These are phyloP conservation scores for Abrus precatorius DNA, from an alignment of 306 rosid genomes.

Conservation along the genomic window DNA sequence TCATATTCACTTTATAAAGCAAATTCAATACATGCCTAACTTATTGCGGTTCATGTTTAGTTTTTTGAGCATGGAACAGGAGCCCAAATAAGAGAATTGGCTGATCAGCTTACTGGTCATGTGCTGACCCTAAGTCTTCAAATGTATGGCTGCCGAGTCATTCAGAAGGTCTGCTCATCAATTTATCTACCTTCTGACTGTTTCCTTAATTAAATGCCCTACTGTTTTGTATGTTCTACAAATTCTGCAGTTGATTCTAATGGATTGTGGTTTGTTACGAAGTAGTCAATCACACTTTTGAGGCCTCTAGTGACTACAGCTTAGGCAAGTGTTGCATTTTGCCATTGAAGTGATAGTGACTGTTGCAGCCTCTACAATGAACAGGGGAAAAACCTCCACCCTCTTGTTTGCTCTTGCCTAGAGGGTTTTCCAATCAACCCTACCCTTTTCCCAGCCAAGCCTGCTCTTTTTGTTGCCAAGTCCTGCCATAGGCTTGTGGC, in stretches of 20 bases:
- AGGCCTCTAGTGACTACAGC: background rate
- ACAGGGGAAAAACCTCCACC: background rate
- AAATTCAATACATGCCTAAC: conserved; percentile 37
- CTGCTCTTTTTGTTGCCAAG: too few species aligned
- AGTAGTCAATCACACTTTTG: background rate
- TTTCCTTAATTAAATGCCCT: background rate
- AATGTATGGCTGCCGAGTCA: conserved; percentile 99
- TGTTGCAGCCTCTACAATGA: background rate
- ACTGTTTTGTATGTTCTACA: conserved; percentile 29
- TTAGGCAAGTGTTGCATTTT: background rate
- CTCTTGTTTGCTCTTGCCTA: background rate
- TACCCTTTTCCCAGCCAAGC: background rate
- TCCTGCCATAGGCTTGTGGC: too few species aligned
- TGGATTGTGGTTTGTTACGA: background rate
- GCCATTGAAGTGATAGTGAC: background rate
- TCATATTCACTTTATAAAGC: conserved; percentile 1
- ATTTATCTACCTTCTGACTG: conserved; percentile 38
- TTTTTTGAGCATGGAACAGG: conserved; percentile 94
- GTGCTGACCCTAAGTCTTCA: conserved; percentile 94
- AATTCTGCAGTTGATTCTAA: conserved; percentile 3
- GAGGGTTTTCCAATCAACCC: background rate
- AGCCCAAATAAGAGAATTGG: conserved; percentile 85
- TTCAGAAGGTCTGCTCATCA: conserved; percentile 77
- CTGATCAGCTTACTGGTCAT: conserved; percentile 84
- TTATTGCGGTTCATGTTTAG: conserved; percentile 60